Evolutionary conservation across 441 rosid species (phyloP).

Genomic region (Geranium incanum): DNA sequence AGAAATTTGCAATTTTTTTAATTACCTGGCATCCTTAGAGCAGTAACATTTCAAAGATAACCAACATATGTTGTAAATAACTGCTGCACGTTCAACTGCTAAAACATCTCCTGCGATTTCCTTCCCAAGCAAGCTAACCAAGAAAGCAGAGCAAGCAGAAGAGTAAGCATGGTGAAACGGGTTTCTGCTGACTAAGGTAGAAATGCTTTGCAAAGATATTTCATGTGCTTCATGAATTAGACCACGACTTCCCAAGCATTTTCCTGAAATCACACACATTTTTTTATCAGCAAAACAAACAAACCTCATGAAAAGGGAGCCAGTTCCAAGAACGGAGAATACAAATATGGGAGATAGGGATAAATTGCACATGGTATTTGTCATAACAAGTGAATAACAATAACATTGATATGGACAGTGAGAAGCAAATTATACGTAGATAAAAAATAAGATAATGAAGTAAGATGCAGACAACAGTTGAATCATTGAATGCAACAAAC

Average conservation of each 20-base stretch:
- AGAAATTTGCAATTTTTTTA: neutral
- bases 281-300: too few relatives aligned
- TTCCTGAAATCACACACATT: slow-evolving; percentile 43
- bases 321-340: too few relatives aligned
- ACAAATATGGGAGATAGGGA: too few relatives aligned
- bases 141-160: slow-evolving; percentile 28
- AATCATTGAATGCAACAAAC: neutral
- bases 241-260: slow-evolving; percentile 46
- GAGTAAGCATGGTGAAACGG: slow-evolving; percentile 29
- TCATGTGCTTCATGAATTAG: slow-evolving; percentile 60
- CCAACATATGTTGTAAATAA: slow-evolving; percentile 64
- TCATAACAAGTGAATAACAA: neutral
- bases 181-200: slow-evolving; percentile 44
- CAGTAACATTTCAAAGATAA: slow-evolving; percentile 42
- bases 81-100: slow-evolving; percentile 60
- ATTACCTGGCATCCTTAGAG: slow-evolving; percentile 54
- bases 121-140: slow-evolving; percentile 60
- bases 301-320: too few relatives aligned
- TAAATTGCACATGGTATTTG: neutral
- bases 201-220: slow-evolving; percentile 50
- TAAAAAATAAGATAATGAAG: neutral
- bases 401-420: slow-evolving; percentile 16
- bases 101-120: slow-evolving; percentile 54
- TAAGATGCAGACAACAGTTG: neutral
- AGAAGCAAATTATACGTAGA: neutral